Evolutionary conservation across 2,329 filamentous ascomycete species (phyloP), one percentile per base, ranked within the genome.

Genomic region (Fusarium camptoceras): DNA sequence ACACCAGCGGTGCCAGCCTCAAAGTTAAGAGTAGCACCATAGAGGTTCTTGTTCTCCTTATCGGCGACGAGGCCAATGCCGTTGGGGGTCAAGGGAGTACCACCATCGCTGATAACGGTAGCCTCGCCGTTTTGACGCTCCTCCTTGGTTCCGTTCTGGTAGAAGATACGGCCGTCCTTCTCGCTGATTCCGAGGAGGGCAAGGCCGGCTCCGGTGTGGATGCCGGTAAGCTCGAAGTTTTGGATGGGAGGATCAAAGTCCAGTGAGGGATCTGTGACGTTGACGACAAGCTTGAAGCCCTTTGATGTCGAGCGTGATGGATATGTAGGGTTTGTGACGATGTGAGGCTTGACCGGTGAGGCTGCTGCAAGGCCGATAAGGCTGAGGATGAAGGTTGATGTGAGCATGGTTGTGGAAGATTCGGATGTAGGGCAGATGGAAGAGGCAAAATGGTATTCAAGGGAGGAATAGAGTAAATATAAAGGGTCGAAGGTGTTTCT

Each of bases 91-190:
- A 75, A 74, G 6, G 81, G 81, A 8, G 75, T 79, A 31, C 81
- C 82, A 20, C 77, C 77, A 63, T 85, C 83, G 27, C 79, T 80
- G 30, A 86, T 57, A 51, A 83, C 73, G 43, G 76, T 78, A 37
- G 79, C 78, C 43, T 70, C 54, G 41, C 75, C 71, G 37, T 73
- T 74, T 20, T 71, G 68, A 9, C 80, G 67, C 41, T 83, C 78
- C 9, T 73, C 60, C 15, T 77, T 77, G 15, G 84, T 85, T 70
- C 82, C 83, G 70, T 87, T 87, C 59, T 83, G 76, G 79, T 86
- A 87, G 72, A 86, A 87, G 61, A 82, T 55, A 10, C 68, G 68
- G n/a, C 69, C 72, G 25, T 63, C 47, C 30, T 64, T 53, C 28
- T 75, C 70, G 22, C 69, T 64, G 15, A 84, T 75, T 3, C 82